Evolutionary conservation across 306 rosid genomes (phyloP), one percentile per base, ranked within the genome.

Genomic region (Neltuma alba): DNA sequence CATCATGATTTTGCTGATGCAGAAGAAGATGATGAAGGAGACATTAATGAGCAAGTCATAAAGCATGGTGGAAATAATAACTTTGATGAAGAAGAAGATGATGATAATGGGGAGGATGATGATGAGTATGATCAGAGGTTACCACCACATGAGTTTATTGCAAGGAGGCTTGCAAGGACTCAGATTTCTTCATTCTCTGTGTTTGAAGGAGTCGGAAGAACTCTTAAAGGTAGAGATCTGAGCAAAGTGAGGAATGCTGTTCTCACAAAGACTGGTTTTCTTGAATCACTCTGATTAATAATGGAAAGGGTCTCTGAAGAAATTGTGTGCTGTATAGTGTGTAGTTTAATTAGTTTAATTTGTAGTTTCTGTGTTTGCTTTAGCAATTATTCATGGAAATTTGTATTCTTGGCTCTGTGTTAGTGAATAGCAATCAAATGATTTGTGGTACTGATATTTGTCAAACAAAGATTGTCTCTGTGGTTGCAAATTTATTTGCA

Each of bases 191-290:
- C 97, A 9, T 94, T 92, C 81, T 94, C 99, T 40, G 98, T 94
- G 23, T 84, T 88, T 83, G 99, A 94, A 91, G 99, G 99, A 33
- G 89, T 83, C 83, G 99, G 99, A 25, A 94, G 99, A 77, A 94
- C 99, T 42, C 91, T 94, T 5, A 94, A 94, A 64, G 99, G 99
- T 21, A 91, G 97, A 82, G 97, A 94, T 72, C 91, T 94, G 2
- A 92, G 97, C 88, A 91, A 89, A 86, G 86, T 94, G 72, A 91
- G 99, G 77, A 92, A 94, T 83, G 93, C 95, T 83, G 81, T 92
- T 23, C 85, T 94, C 62, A 81, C 83, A 20, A 88, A 80, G 80
- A 94, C 99, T 72, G 99, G 99, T n/a, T 94, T 94, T 36, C 92
- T 94, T 80, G 97, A 92, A 83, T 92, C 88, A 75, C 77, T 80